Conservation (phyloP, 1,284 basidiomycete species). For the Bjerkandera adusta region DNA sequence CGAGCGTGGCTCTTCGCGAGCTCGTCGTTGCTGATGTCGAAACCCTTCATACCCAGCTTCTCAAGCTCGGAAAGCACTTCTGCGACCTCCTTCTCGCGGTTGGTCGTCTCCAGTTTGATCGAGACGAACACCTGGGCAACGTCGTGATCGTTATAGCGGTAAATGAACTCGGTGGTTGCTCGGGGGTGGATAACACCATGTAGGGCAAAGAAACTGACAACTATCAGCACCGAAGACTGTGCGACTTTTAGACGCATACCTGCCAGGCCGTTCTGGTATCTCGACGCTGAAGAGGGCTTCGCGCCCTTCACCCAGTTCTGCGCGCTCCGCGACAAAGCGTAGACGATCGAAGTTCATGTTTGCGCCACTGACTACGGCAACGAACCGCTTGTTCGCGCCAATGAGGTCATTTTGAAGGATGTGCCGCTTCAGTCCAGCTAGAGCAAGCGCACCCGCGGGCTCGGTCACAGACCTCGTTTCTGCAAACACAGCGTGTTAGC, state of each 20-base stretch:
- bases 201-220: conserved; percentile 81
- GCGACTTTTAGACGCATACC: conserved; percentile 58
- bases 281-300: conserved; percentile 93
- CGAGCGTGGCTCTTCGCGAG: conserved; percentile 93
- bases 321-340: conserved; percentile 96
- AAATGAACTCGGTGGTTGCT: conserved; percentile 95
- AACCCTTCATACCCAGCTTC: conserved; percentile 73
- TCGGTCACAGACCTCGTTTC: conserved; percentile 95
- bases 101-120: conserved; percentile 76
- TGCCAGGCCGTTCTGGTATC: conserved; percentile 90
- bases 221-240: conserved; percentile 8
- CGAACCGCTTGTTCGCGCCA: conserved; percentile 84
- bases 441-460: conserved; percentile 92
- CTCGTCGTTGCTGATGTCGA: conserved; percentile 94
- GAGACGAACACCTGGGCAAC: conserved; percentile 88
- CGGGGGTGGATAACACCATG: conserved; percentile 89
- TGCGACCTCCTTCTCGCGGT: conserved; percentile 67
- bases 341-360: conserved; percentile 99
- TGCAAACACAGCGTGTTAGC: conserved; percentile 30
- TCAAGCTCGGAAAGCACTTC: conserved; percentile 64
- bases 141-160: conserved; percentile 75
- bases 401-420: conserved; percentile 81
- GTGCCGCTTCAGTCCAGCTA: conserved; percentile 92
- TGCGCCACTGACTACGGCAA: conserved; percentile 91
- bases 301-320: conserved; percentile 92